Percentiles rank a stretch among this genome's conserved stretches.
phyloP scores from a whole-genome alignment of 805 yeast species.

The Priceomyces melissophilus region DNA sequence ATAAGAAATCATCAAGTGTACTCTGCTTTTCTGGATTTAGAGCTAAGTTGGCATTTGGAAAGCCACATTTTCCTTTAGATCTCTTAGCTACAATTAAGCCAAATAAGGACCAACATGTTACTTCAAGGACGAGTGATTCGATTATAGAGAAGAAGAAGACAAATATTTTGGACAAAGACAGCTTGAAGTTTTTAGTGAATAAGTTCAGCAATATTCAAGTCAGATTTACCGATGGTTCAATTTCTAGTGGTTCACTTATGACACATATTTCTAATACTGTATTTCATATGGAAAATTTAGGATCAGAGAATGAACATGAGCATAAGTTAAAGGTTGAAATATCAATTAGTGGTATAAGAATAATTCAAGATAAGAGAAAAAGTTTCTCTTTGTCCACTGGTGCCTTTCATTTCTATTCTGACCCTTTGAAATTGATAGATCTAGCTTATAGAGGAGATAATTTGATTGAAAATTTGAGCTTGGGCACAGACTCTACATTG shows the following conservation, averaged over 20 bases:
- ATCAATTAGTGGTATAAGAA: not conserved
- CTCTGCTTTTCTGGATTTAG: not conserved
- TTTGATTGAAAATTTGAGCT: constrained; percentile 4
- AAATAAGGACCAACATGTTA: no score
- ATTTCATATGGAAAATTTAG: no score
- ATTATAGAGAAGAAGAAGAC: no score
- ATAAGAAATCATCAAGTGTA: not conserved
- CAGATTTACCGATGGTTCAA: constrained; percentile 6
- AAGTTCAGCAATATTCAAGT: no score
- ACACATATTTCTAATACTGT: no score
- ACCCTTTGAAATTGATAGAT: constrained; percentile 17
- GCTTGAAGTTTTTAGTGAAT: no score
- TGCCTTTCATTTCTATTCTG: constrained; percentile 21
- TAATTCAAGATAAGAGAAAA: not conserved
- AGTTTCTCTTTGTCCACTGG: constrained; percentile 14
- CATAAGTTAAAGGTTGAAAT: no score
- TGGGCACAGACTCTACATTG: constrained; percentile 12
- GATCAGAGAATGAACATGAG: no score
- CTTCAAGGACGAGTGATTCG: no score
- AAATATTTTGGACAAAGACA: no score
- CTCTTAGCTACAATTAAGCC: no score
- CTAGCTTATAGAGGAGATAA: constrained; percentile 6
- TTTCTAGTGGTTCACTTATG: not conserved
- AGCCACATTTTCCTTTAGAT: constrained; percentile 13
- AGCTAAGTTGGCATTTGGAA: constrained; percentile 12